Evolutionary conservation across 163 green algal species (phyloP).

Genomic region (Chlorella variabilis): DNA sequence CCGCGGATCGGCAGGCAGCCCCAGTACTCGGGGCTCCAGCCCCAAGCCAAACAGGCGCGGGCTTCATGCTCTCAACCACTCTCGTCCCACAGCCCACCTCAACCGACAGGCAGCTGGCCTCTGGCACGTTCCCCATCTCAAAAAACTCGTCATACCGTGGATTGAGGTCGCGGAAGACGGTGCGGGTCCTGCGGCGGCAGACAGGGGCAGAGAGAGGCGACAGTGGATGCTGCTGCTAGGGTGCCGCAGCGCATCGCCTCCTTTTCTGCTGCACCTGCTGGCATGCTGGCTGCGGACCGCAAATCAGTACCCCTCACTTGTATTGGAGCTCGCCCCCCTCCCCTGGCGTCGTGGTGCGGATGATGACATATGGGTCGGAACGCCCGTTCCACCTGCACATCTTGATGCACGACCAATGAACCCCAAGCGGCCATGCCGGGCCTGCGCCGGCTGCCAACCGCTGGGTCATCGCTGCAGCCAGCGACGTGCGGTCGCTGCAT

Average conservation of each 20-base stretch:
- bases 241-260: background rate
- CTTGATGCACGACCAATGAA: too few species aligned
- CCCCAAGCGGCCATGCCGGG: too few species aligned
- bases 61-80: background rate
- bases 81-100: background rate
- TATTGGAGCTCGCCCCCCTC: constrained; percentile 20
- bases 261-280: too few species aligned
- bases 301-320: constrained; percentile 9
- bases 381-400: constrained; percentile 44
- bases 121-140: constrained; percentile 42
- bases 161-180: constrained; percentile 29
- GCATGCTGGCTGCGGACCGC: background rate
- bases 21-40: background rate
- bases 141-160: constrained; percentile 49
- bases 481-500: too few species aligned
- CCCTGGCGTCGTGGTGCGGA: background rate
- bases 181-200: constrained; percentile 33
- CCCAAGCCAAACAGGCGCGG: background rate
- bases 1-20: background rate
- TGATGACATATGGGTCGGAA: constrained; percentile 45
- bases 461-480: too few species aligned
- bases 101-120: background rate
- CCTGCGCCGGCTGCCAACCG: too few species aligned
- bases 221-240: background rate
- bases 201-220: background rate